phyloP scores from a whole-genome alignment of 2,329 filamentous ascomycete species.

The Fonsecaea multimorphosa region DNA sequence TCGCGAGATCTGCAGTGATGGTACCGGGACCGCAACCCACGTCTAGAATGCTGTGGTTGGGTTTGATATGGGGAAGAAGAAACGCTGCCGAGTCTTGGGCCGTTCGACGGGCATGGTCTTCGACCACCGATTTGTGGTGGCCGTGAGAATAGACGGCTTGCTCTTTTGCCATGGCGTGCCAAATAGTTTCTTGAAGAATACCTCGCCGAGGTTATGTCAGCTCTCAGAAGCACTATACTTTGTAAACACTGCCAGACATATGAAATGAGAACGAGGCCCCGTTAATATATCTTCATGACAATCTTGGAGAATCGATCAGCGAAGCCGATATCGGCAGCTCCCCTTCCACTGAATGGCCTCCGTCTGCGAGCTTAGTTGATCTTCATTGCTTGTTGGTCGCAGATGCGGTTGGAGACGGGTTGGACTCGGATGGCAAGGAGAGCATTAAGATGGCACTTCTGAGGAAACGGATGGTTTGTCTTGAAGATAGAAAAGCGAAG shows the following conservation, averaged over 20 bases:
- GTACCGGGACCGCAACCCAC: slow-evolving; percentile 54
- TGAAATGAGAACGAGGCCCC: not conserved
- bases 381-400: not conserved
- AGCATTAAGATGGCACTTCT: no score
- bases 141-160: slow-evolving; percentile 47
- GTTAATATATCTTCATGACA: slow-evolving; percentile 2
- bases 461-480: not conserved
- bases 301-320: not conserved
- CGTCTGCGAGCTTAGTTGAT: not conserved
- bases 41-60: slow-evolving; percentile 49
- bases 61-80: slow-evolving; percentile 47
- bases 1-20: slow-evolving; percentile 51
- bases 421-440: not conserved
- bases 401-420: not conserved
- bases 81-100: slow-evolving; percentile 48
- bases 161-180: slow-evolving; percentile 27
- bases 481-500: not conserved
- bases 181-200: not conserved
- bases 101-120: slow-evolving; percentile 45
- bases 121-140: slow-evolving; percentile 47
- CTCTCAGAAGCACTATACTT: not conserved
- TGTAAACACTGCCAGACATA: not conserved
- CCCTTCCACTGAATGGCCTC: not conserved
- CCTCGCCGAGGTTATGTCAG: not conserved
- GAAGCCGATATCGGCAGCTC: slow-evolving; percentile 19